Evolutionary conservation across 2,329 filamentous ascomycete genomes (phyloP).

Genomic region (Fusarium buxicola): DNA sequence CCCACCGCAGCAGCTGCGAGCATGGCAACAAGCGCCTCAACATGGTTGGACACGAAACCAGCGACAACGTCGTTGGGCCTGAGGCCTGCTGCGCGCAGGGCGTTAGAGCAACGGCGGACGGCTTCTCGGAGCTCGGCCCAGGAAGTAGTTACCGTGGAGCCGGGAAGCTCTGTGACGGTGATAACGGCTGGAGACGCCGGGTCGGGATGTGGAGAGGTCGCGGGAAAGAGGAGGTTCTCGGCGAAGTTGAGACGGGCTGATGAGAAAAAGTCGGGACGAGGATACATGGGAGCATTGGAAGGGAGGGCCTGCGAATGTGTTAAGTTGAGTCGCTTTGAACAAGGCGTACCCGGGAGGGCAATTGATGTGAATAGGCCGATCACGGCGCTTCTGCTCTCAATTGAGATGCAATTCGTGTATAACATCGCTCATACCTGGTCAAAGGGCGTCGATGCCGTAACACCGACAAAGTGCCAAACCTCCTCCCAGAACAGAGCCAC

Average conservation of each 20-base stretch:
- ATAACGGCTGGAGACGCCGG: constrained; percentile 77
- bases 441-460: constrained; percentile 75
- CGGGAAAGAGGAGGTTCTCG: constrained; percentile 90
- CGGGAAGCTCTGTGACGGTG: constrained; percentile 79
- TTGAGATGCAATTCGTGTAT: constrained; percentile 1
- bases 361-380: not conserved
- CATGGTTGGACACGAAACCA: constrained; percentile 89
- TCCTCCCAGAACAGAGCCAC: constrained; percentile 85
- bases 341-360: not conserved
- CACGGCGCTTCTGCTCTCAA: constrained; percentile 13
- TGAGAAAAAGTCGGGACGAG: constrained; percentile 86
- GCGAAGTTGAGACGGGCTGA: constrained; percentile 89
- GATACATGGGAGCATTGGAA: constrained; percentile 78
- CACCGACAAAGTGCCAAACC: constrained; percentile 84
- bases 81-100: constrained; percentile 75
- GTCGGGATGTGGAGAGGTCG: constrained; percentile 53
- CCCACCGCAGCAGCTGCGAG: constrained; percentile 84
- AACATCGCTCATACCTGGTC: constrained; percentile 61
- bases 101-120: constrained; percentile 78
- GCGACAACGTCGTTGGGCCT: constrained; percentile 67
- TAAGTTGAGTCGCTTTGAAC: constrained; percentile 18
- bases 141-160: constrained; percentile 67
- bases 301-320: constrained; percentile 71
- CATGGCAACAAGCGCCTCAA: constrained; percentile 88
- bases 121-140: constrained; percentile 85